phyloP scores from a whole-genome alignment of 768 basidiomycete genomes.

The Pleurotus platypus region DNA sequence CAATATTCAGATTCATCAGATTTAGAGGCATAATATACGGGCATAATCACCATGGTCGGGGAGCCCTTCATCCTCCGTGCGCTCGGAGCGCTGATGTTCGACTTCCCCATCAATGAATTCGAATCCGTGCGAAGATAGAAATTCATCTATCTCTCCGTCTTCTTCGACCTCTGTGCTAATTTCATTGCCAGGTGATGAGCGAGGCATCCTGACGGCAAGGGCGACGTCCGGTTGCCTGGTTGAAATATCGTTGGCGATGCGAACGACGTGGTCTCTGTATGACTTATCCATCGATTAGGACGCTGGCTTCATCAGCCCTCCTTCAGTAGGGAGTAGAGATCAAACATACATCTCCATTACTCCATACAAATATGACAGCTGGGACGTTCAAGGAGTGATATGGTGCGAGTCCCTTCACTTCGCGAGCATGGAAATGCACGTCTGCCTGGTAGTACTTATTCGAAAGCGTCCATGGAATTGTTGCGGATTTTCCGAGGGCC shows the following conservation, averaged over 20 bases:
- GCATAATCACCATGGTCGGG: conserved; percentile 21
- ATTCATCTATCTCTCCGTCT: conserved; percentile 58
- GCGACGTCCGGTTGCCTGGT: conserved; percentile 64
- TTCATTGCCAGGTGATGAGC: conserved; percentile 14
- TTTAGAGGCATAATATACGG: too few species aligned
- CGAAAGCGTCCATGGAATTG: conserved; percentile 68
- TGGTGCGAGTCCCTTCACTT: conserved; percentile 39
- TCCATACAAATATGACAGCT: conserved; percentile 74
- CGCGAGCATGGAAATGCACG: conserved; percentile 61
- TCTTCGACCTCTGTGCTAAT: conserved; percentile 34
- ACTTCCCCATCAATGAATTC: conserved; percentile 62
- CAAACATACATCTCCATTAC: conserved; percentile 55
- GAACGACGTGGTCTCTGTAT: conserved; percentile 53
- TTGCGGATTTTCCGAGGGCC: conserved; percentile 12
- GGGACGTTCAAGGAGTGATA: conserved; percentile 45
- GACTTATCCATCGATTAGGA: conserved; percentile 31
- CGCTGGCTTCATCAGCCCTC: conserved; percentile 13
- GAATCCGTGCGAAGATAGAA: conserved; percentile 66
- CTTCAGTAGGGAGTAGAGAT: conserved; percentile 10
- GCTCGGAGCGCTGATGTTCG: neutral
- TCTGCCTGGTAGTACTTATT: conserved; percentile 83
- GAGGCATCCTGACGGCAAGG: conserved; percentile 58
- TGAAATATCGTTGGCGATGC: conserved; percentile 43
- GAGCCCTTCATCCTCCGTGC: conserved; percentile 12
- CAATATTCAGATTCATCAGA: neutral